A percentile compares a stretch with the other conserved stretches of the same genome.
Conservation (phyloP, 2,329 filamentous ascomycete species). For the Neopestalotiopsis clavispora region DNA sequence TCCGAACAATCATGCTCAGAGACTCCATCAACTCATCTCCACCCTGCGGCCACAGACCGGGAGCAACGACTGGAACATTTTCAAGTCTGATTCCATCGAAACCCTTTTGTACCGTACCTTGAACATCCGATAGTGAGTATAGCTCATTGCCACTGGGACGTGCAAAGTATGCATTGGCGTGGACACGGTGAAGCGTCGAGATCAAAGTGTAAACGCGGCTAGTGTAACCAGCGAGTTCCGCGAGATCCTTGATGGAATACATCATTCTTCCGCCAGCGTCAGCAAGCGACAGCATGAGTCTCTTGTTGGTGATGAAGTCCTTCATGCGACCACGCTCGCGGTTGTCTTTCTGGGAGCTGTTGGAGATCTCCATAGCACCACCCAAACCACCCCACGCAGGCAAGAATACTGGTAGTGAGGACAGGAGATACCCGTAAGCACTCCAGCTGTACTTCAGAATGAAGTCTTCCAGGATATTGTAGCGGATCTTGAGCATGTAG, state of each 20-base stretch:
- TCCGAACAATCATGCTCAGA: constrained; percentile 85
- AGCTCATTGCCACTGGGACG: constrained; percentile 72
- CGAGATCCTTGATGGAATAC: constrained; percentile 99
- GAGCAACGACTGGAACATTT: constrained; percentile 90
- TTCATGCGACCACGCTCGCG: constrained; percentile 90
- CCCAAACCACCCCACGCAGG: constrained; percentile 91
- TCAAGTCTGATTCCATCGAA: constrained; percentile 95
- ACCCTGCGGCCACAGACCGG: constrained; percentile 83
- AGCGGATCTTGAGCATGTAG: constrained; percentile 95
- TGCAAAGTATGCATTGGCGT: constrained; percentile 86
- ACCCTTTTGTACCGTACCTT: constrained; percentile 91
- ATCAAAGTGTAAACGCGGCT: constrained; percentile 95
- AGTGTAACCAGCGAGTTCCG: constrained; percentile 93
- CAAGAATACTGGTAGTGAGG: constrained; percentile 90
- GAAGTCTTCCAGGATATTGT: constrained; percentile 98
- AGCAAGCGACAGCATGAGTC: constrained; percentile 94
- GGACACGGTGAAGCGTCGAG: constrained; percentile 90
- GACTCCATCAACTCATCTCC: constrained; percentile 91
- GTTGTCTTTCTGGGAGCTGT: constrained; percentile 53
- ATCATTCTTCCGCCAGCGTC: constrained; percentile 98
- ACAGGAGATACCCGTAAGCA: constrained; percentile 92
- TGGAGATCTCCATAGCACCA: constrained; percentile 70
- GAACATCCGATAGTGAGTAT: constrained; percentile 87
- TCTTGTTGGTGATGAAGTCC: constrained; percentile 98
- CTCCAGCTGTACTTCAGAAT: constrained; percentile 99